These are phyloP conservation scores for Phytophthora megakarya DNA, from an alignment of 352 stramenopile species.

Conservation along the genomic window DNA sequence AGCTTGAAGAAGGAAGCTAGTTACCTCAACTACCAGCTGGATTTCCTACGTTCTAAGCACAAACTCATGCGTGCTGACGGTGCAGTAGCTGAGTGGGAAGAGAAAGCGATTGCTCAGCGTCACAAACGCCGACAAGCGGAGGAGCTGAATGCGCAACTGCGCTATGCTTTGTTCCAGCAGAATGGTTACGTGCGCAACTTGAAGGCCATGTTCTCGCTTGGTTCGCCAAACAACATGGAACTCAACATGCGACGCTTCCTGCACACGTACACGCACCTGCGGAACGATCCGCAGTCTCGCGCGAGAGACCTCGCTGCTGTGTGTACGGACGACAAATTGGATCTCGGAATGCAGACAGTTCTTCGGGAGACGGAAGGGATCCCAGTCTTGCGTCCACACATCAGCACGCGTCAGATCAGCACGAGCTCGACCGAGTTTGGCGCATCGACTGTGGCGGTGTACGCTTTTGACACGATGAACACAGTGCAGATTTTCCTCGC, in stretches of 20 bases:
- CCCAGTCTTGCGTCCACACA: conserved; percentile 29
- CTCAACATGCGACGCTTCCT: conserved; percentile 39
- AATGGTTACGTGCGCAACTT: conserved; percentile 49
- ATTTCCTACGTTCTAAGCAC: conserved; percentile 54
- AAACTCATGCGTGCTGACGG: conserved; percentile 52
- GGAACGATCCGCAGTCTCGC: conserved; percentile 35
- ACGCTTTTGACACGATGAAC: conserved; percentile 46
- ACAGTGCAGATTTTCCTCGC: conserved; percentile 44
- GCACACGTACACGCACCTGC: conserved; percentile 42
- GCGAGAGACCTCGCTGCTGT: conserved; percentile 27
- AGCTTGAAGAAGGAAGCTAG: conserved; percentile 52
- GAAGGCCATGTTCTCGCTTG: conserved; percentile 36
- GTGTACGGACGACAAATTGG: conserved; percentile 37
- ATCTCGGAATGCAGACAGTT: conserved; percentile 40
- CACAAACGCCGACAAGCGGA: conserved; percentile 64
- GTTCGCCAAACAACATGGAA: conserved; percentile 23
- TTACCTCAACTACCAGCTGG: conserved; percentile 51
- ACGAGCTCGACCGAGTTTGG: conserved; percentile 40
- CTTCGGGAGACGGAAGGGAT: conserved; percentile 39
- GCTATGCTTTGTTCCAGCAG: conserved; percentile 59
- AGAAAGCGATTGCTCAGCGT: conserved; percentile 59
- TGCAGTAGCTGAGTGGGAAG: conserved; percentile 56
- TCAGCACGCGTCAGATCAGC: conserved; percentile 30
- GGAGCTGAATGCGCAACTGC: conserved; percentile 54
- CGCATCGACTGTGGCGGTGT: conserved; percentile 34